These are phyloP conservation scores for Rhizodiscina lignyota DNA, from an alignment of 495 filamentous ascomycete species.

Conservation along the genomic window DNA sequence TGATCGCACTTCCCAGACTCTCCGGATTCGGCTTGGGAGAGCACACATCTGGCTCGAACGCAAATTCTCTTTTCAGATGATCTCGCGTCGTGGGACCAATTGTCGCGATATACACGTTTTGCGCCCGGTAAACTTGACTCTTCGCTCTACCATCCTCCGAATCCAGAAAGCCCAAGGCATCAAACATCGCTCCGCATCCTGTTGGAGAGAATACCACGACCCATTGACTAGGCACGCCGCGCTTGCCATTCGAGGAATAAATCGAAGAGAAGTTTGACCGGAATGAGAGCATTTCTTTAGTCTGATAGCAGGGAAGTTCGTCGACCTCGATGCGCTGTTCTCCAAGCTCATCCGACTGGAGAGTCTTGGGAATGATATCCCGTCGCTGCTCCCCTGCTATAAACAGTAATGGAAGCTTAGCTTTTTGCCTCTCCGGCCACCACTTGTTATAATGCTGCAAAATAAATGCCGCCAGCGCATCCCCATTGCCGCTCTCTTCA, in stretches of 20 bases:
- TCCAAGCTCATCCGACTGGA: conserved; percentile 36
- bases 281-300: conserved; percentile 62
- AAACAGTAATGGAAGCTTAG: conserved; percentile 58
- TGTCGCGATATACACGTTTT: conserved; percentile 48
- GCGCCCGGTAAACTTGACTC: too few relatives aligned
- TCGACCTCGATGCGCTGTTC: conserved; percentile 41
- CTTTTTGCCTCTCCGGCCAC: conserved; percentile 1
- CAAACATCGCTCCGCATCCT: conserved; percentile 68
- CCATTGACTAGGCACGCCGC: conserved; percentile 38
- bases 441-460: conserved; percentile 47
- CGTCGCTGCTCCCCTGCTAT: conserved; percentile 72
- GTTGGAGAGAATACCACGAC: conserved; percentile 88
- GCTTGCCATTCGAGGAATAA: conserved; percentile 22
- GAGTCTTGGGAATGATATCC: conserved; percentile 70
- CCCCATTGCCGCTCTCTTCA: conserved; percentile 65
- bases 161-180: conserved; percentile 41
- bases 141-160: too few relatives aligned
- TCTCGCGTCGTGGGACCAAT: conserved; percentile 90
- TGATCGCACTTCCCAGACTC: conserved; percentile 47
- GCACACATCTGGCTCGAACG: conserved; percentile 63
- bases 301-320: conserved; percentile 75
- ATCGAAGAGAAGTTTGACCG: conserved; percentile 38
- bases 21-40: conserved; percentile 69
- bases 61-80: conserved; percentile 48
- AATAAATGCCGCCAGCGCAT: conserved; percentile 59